A percentile compares a stretch with the other conserved stretches of the same genome.
Evolutionary conservation across 192 early-diverging fungal genomes (phyloP).

Genomic region (Podila epicladia): DNA sequence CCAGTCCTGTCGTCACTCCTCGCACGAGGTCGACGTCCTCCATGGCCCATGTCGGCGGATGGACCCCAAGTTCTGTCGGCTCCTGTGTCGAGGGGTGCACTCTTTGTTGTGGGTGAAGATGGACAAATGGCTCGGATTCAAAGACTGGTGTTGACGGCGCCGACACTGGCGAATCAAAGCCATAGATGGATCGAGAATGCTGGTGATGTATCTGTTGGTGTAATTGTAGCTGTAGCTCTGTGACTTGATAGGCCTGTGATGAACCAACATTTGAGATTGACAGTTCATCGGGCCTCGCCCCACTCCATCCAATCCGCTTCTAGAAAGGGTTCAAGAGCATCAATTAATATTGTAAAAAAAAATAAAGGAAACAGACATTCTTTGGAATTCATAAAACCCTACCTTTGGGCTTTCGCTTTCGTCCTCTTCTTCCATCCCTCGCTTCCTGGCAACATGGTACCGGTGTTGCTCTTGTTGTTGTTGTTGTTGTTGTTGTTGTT

Average conservation of each 20-base stretch:
- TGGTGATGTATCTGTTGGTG: neutral
- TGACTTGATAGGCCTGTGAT: neutral
- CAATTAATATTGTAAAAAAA: neutral
- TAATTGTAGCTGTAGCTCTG: too few relatives aligned
- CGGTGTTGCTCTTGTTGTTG: neutral
- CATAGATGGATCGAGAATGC: neutral
- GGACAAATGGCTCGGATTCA: neutral
- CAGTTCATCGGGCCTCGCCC: conserved; percentile 2
- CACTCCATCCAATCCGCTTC: neutral
- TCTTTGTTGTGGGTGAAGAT: neutral
- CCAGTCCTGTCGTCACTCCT: too few relatives aligned
- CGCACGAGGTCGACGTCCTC: too few relatives aligned
- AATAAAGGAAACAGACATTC: neutral
- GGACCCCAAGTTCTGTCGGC: too few relatives aligned
- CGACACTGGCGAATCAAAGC: neutral
- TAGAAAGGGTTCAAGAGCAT: neutral
- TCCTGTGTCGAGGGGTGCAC: neutral
- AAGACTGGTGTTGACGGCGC: neutral
- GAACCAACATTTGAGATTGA: neutral
- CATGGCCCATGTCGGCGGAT: too few relatives aligned
- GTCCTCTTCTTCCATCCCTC: neutral
- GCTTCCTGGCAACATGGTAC: neutral
- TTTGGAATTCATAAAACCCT: neutral
- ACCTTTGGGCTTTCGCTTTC: neutral
- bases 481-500: neutral